Percentiles rank a stretch among this genome's conserved stretches.
These are phyloP conservation scores for Zopfochytrium polystomum DNA, from an alignment of 371 early-diverging fungal species.

Conservation along the genomic window DNA sequence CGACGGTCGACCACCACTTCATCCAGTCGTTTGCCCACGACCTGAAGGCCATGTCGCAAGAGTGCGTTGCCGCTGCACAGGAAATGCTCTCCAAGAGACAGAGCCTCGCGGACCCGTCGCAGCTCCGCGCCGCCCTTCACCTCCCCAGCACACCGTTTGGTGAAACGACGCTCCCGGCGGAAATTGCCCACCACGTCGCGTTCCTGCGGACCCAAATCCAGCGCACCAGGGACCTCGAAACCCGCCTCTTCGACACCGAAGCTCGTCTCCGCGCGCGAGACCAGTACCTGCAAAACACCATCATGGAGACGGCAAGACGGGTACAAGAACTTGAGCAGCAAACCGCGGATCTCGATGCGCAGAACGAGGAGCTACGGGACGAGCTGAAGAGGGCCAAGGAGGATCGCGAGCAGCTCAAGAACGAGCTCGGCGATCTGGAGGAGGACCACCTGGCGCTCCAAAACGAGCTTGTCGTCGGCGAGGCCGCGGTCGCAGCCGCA, in stretches of 20 bases:
- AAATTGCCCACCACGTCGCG: background rate
- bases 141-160: slow-evolving; percentile 6
- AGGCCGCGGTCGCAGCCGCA: background rate
- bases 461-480: slow-evolving; percentile 9
- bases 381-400: background rate
- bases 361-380: slow-evolving; percentile 28
- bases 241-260: slow-evolving; percentile 18
- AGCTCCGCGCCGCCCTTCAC: background rate
- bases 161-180: background rate
- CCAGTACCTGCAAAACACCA: slow-evolving; percentile 37
- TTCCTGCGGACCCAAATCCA: background rate
- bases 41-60: background rate
- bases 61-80: background rate
- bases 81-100: background rate
- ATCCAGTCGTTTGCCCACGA: slow-evolving; percentile 20
- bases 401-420: slow-evolving; percentile 18
- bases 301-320: slow-evolving; percentile 38
- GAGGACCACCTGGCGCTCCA: slow-evolving; percentile 25
- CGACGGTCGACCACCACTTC: slow-evolving; percentile 17
- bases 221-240: background rate
- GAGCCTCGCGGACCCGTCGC: background rate
- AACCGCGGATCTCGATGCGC: slow-evolving; percentile 23
- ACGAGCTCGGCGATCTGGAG: slow-evolving; percentile 25
- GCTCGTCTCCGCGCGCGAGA: slow-evolving; percentile 35
- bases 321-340: slow-evolving; percentile 31